A percentile compares a stretch with the other conserved stretches of the same genome.
Conservation (phyloP, 371 early-diverging fungal species). For the Chytridiales sp. region DNA sequence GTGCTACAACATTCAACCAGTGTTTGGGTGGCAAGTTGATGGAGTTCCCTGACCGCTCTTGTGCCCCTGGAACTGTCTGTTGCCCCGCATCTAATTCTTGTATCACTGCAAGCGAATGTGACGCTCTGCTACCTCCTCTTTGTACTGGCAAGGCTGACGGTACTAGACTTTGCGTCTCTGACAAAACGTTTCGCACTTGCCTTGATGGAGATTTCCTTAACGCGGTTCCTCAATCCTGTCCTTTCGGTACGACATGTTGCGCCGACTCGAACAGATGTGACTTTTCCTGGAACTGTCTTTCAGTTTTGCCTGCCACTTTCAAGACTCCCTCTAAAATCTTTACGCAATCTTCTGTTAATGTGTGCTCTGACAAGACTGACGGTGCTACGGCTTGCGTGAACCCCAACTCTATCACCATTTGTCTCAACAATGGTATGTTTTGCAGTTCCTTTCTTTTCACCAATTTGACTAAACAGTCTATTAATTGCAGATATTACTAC, state of each 20-base stretch:
- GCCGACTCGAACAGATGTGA: conserved; percentile 13
- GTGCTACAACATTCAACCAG: conserved; percentile 10
- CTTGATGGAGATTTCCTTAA: conserved; percentile 3
- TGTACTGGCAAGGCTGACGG: conserved; percentile 14
- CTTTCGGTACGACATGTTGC: conserved; percentile 16
- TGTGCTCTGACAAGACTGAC: conserved; percentile 19
- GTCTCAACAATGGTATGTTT: no score
- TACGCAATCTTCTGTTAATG: conserved; percentile 2
- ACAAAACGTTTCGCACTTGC: conserved; percentile 6
- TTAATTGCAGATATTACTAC: no score
- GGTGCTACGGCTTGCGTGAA: conserved; percentile 24
- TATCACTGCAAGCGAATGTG: conserved; percentile 3
- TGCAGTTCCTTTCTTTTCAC: no score
- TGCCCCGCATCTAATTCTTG: conserved; percentile 16
- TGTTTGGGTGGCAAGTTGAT: conserved; percentile 8
- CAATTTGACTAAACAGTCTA: no score
- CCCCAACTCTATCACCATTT: conserved; percentile 18
- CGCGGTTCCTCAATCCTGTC: conserved; percentile 10
- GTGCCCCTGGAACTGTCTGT: conserved; percentile 21
- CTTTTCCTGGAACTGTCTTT: neutral
- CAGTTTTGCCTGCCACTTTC: neutral
- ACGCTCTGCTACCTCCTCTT: no score
- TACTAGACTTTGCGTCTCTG: neutral
- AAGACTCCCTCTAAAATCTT: no score
- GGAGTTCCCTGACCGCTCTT: neutral